A percentile compares a stretch with the other conserved stretches of the same genome.
Conservation (phyloP, 2,329 filamentous ascomycete genomes). For the Pyrenophora seminiperda region DNA sequence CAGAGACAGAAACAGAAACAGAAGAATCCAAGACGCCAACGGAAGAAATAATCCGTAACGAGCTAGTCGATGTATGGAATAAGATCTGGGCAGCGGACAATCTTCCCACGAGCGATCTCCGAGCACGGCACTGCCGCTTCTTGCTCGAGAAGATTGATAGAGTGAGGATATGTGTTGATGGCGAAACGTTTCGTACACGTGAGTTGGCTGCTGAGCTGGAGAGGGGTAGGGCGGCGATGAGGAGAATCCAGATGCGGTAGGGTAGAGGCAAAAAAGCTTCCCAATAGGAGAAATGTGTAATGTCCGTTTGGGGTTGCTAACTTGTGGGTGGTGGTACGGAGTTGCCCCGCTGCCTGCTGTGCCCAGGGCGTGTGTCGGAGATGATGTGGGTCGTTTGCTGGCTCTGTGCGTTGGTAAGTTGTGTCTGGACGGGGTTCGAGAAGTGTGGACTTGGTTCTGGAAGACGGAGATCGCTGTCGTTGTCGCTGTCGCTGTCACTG, state of each 20-base stretch:
- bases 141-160: conserved; percentile 38
- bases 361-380: background rate
- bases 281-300: background rate
- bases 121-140: conserved; percentile 28
- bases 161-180: conserved; percentile 42
- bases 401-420: conserved; percentile 4
- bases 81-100: conserved; percentile 41
- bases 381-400: background rate
- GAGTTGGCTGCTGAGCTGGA: conserved; percentile 40
- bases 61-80: conserved; percentile 42
- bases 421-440: background rate
- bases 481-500: too few species aligned
- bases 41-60: conserved; percentile 2
- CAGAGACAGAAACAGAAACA: background rate
- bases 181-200: conserved; percentile 31
- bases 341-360: too few species aligned
- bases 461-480: too few species aligned
- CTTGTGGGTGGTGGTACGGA: conserved; percentile 1
- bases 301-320: background rate
- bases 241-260: conserved; percentile 34
- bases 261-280: conserved; percentile 10
- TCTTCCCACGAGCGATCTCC: conserved; percentile 18
- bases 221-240: conserved; percentile 38
- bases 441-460: too few species aligned
- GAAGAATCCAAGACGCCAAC: too few species aligned